A percentile compares a stretch with the other conserved stretches of the same genome.
Evolutionary conservation across 768 basidiomycete genomes (phyloP).

Genomic region (Podaxis pistillaris): DNA sequence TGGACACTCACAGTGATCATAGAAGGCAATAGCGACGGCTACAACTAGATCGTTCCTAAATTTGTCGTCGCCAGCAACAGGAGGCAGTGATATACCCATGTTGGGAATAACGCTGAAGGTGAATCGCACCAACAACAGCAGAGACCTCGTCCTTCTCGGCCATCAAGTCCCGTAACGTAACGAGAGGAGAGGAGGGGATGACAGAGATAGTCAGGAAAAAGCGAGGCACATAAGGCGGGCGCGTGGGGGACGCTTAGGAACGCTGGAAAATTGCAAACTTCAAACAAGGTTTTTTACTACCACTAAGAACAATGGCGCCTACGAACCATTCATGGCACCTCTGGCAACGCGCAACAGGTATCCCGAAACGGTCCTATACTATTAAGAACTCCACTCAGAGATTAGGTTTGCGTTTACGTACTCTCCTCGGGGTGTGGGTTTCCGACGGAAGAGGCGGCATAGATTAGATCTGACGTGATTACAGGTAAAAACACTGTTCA

Average conservation of each 20-base stretch:
- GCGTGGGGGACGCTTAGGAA: neutral
- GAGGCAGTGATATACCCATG: slow-evolving; percentile 14
- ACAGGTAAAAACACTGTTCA: too few species aligned
- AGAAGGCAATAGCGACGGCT: slow-evolving; percentile 19
- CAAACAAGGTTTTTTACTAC: neutral
- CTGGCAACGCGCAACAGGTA: neutral
- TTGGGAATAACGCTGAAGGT: slow-evolving; percentile 24
- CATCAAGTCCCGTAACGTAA: neutral
- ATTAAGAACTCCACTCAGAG: neutral
- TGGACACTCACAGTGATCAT: slow-evolving; percentile 22
- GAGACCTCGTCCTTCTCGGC: neutral
- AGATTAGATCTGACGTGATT: slow-evolving; percentile 21
- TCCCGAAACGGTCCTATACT: neutral
- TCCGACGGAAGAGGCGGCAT: neutral
- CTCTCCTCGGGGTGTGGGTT: neutral
- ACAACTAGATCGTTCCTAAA: slow-evolving; percentile 17
- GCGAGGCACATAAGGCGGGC: neutral
- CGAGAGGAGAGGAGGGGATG: neutral
- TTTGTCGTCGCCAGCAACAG: neutral
- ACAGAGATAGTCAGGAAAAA: neutral
- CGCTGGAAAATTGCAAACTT: neutral
- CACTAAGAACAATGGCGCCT: neutral
- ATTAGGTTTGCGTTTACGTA: neutral
- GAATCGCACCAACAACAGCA: neutral
- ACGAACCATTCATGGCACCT: neutral